phyloP scores from a whole-genome alignment of 2,329 filamentous ascomycete species.

The Pseudocercospora cruenta region DNA sequence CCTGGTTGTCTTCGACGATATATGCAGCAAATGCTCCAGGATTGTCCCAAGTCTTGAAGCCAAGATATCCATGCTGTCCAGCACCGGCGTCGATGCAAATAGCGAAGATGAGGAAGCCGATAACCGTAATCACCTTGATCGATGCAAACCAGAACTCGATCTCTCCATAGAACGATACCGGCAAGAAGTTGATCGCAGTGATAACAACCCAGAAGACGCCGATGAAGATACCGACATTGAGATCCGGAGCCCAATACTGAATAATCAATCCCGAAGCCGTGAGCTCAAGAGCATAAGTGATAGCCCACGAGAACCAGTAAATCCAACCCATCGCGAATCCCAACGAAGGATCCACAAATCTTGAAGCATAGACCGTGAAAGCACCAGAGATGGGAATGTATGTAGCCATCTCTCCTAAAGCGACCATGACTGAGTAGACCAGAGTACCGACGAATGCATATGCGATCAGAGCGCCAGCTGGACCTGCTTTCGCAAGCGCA shows the following conservation, averaged over 20 bases:
- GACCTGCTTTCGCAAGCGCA: slow-evolving; percentile 45
- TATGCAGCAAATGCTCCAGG: slow-evolving; percentile 45
- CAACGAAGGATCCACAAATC: slow-evolving; percentile 50
- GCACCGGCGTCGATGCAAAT: slow-evolving; percentile 47
- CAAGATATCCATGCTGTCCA: slow-evolving; percentile 60
- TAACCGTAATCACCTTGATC: slow-evolving; percentile 56
- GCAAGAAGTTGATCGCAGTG: slow-evolving; percentile 54
- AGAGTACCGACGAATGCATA: slow-evolving; percentile 51
- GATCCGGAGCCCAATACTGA: slow-evolving; percentile 44
- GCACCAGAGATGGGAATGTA: slow-evolving; percentile 63
- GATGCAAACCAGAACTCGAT: slow-evolving; percentile 59
- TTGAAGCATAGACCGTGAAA: slow-evolving; percentile 54
- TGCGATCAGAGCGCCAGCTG: slow-evolving; percentile 50
- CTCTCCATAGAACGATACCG: slow-evolving; percentile 57
- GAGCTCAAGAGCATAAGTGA: slow-evolving; percentile 45
- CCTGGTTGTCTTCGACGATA: slow-evolving; percentile 32
- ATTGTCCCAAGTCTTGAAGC: slow-evolving; percentile 56
- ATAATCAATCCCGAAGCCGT: slow-evolving; percentile 45
- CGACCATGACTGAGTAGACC: slow-evolving; percentile 53
- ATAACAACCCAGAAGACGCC: slow-evolving; percentile 42
- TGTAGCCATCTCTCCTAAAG: slow-evolving; percentile 61
- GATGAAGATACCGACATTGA: slow-evolving; percentile 47
- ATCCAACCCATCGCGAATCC: slow-evolving; percentile 56
- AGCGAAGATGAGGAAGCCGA: slow-evolving; percentile 50
- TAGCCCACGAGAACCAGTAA: slow-evolving; percentile 49